Percentiles rank a stretch among this genome's conserved stretches.
These are phyloP conservation scores for Candida sojae DNA, from an alignment of 1,139 yeast species.

Conservation along the genomic window DNA sequence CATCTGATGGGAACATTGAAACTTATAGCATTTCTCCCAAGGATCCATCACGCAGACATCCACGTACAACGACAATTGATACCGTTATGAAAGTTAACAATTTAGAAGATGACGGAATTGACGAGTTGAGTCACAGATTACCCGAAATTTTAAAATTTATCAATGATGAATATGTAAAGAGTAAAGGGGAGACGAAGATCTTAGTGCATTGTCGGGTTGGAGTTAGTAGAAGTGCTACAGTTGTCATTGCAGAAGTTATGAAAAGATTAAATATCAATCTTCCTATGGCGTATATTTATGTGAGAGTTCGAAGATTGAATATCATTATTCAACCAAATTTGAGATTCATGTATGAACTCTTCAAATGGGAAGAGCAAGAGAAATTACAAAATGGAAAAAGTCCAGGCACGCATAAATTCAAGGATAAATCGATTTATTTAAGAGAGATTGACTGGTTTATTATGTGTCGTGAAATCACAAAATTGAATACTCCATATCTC, in stretches of 20 bases:
- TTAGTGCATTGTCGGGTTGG: conserved; percentile 54
- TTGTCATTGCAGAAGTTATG: conserved; percentile 52
- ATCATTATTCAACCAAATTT: conserved; percentile 52
- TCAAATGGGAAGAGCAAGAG: conserved; percentile 46
- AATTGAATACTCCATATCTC: conserved; percentile 66
- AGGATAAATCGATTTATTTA: conserved; percentile 19
- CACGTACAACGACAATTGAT: conserved; percentile 21
- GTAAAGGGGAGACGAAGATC: conserved; percentile 35
- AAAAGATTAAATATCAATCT: conserved; percentile 35
- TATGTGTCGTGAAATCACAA: conserved; percentile 82
- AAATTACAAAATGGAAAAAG: conserved; percentile 3
- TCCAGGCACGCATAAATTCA: background rate
- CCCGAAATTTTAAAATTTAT: conserved; percentile 40
- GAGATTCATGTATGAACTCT: conserved; percentile 50
- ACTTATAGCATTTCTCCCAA: conserved; percentile 27
- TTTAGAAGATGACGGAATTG: conserved; percentile 52
- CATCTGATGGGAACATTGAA: conserved; percentile 36
- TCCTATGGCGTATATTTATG: conserved; percentile 47
- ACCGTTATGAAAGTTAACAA: conserved; percentile 48
- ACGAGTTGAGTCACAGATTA: conserved; percentile 36
- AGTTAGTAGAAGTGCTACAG: conserved; percentile 51
- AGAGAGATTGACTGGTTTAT: conserved; percentile 88
- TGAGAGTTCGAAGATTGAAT: conserved; percentile 46
- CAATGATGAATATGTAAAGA: conserved; percentile 28
- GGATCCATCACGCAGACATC: conserved; percentile 3